Evolutionary conservation across 176 grass and related monocot species (phyloP), one percentile per base, ranked within the genome.

Genomic region (Triticum monococcum): DNA sequence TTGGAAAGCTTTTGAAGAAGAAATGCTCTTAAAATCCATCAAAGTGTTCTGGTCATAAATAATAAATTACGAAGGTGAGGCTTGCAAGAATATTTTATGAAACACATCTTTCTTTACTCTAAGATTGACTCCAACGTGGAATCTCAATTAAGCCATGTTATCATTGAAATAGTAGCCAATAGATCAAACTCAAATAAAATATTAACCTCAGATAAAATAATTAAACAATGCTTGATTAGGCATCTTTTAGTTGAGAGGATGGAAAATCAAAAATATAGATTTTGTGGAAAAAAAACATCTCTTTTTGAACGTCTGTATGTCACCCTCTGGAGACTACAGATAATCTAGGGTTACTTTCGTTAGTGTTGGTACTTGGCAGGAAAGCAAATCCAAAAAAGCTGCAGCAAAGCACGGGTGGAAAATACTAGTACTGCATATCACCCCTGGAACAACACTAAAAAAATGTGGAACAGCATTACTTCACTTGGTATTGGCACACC

Each of bases 1-100:
- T 74, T 81, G 86, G 79, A 91, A 99, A 70, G 92, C 87, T 88
- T 89, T 92, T 68, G 94, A 94, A 87, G 97, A 94, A 88, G 71
- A 81, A 67, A 97, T 93, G 66, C 36, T 89, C 85, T 97, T 94
- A 73, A 91, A 88, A 93, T 97, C 92, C 81, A 74, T 92, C 87
- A 97, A 82, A 77, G 62, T 92, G 87, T 99, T 97, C 97, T 99
- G 90, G 68, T 78, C 63, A 57, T 48, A 79, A 52, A 52, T 76
- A 18, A 54, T 18, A 18, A 54, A 54, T 54, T 54, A 18, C 50
- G 18, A 54, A 54, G 50, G 50, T 18, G 16, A 54, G 50, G 50
- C 50, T 2, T 64, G 57, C 52, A 54, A 54, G 50, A 54, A 54
- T 54, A 54, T 17, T 54, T 7, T 67, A 65, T 46, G 24, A 9